Percentiles rank a stretch among this genome's conserved stretches.
Conservation (phyloP, 371 early-diverging fungal species). For the Coemansia sp. region DNA sequence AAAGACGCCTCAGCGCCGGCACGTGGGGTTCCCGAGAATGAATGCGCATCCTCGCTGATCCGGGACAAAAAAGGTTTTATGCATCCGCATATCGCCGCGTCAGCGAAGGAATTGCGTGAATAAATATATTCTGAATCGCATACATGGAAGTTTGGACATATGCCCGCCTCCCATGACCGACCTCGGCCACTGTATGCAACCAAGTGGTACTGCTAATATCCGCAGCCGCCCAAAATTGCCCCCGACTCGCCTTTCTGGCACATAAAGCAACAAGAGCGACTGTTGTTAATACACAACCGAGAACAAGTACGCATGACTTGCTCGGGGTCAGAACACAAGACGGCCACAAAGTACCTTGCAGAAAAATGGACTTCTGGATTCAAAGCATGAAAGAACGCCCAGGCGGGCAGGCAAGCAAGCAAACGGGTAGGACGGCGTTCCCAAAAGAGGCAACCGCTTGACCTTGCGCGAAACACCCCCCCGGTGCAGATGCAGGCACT, state of each 20-base stretch:
- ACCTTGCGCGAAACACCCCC: too few species aligned
- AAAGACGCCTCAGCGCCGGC: not conserved
- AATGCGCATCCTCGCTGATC: too few species aligned
- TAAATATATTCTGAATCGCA: conserved; percentile 4
- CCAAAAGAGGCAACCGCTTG: not conserved
- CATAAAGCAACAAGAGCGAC: not conserved
- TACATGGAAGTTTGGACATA: conserved; percentile 2
- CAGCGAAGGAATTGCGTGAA: not conserved
- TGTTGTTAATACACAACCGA: conserved; percentile 3
- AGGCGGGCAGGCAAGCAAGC: not conserved
- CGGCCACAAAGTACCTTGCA: not conserved
- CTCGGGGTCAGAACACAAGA: conserved; percentile 5
- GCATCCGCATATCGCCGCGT: not conserved
- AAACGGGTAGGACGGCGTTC: not conserved
- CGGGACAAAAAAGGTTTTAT: conserved; percentile 1
- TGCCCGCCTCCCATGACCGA: not conserved
- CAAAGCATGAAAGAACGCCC: not conserved
- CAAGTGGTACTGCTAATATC: conserved; percentile 1
- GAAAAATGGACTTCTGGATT: not conserved
- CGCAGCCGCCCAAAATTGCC: not conserved
- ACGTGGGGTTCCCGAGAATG: not conserved
- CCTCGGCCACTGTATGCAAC: not conserved
- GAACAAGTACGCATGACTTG: not conserved
- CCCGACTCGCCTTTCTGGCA: not conserved
- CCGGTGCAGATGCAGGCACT: too few species aligned